A percentile compares a stretch with the other conserved stretches of the same genome.
Conservation (phyloP, 2,329 filamentous ascomycete species). For the Botrytis fragariae region DNA sequence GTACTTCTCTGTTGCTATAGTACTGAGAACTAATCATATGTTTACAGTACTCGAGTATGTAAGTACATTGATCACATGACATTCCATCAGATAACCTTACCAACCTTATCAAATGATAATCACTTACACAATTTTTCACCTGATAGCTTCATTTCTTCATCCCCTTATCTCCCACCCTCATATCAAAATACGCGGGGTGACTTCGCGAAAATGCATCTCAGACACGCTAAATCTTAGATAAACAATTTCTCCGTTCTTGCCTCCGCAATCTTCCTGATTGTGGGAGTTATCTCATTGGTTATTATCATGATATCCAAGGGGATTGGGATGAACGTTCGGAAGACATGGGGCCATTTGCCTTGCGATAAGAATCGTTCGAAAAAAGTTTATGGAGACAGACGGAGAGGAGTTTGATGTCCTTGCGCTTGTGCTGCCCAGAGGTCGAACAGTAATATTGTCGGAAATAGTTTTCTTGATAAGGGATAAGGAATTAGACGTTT, state of each 20-base stretch:
- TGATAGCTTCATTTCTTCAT: conserved; percentile 5
- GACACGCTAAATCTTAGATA: not conserved
- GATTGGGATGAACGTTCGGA: not conserved
- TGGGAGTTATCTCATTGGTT: not conserved
- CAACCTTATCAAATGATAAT: not conserved
- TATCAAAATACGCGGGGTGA: conserved; percentile 1
- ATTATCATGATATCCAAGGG: not conserved
- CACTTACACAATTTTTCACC: conserved; percentile 10
- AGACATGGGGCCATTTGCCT: not conserved
- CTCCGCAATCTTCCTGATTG: not conserved
- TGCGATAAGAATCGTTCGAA: conserved; percentile 2
- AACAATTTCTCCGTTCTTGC: not conserved
- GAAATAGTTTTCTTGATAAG: conserved; percentile 8
- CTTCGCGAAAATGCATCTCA: not conserved
- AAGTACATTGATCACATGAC: not conserved
- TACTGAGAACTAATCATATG: no score
- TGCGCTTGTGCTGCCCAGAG: not conserved
- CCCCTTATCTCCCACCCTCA: not conserved
- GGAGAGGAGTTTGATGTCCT: not conserved
- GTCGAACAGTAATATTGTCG: not conserved
- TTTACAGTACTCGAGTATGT: not conserved
- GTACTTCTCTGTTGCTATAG: no score
- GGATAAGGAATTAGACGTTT: not conserved
- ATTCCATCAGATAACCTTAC: not conserved
- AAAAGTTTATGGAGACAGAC: not conserved